phyloP scores from a whole-genome alignment of 1,284 basidiomycete genomes.

The Peniophora sp. region DNA sequence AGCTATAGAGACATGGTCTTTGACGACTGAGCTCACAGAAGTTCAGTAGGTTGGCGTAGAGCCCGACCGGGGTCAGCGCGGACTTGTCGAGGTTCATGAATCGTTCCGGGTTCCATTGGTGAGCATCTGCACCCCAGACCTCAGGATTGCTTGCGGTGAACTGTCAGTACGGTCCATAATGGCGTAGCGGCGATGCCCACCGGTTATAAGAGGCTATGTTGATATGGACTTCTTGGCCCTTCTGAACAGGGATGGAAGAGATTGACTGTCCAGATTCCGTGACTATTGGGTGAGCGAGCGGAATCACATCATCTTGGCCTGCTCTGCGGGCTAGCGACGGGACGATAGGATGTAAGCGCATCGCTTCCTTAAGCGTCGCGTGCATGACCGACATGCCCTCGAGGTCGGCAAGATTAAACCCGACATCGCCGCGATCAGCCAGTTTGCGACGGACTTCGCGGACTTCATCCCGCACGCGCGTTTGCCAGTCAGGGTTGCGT shows the following conservation, averaged over 20 bases:
- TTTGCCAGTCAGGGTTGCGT: slow-evolving; percentile 37
- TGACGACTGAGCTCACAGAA: slow-evolving; percentile 9
- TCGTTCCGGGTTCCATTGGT: slow-evolving; percentile 42
- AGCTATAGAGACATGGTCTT: not conserved
- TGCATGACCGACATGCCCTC: slow-evolving; percentile 36
- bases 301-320: slow-evolving; percentile 27
- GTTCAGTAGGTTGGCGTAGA: slow-evolving; percentile 42
- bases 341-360: slow-evolving; percentile 30
- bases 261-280: slow-evolving; percentile 22
- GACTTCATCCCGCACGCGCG: slow-evolving; percentile 46
- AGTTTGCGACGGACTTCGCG: slow-evolving; percentile 28
- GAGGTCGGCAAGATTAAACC: slow-evolving; percentile 33
- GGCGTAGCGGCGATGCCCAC: slow-evolving; percentile 12
- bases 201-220: slow-evolving; percentile 23
- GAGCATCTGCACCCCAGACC: slow-evolving; percentile 43
- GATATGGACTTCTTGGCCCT: slow-evolving; percentile 27
- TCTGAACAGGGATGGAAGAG: slow-evolving; percentile 25
- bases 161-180: slow-evolving; percentile 9
- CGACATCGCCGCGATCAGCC: slow-evolving; percentile 32
- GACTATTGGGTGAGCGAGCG: slow-evolving; percentile 26
- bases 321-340: slow-evolving; percentile 22
- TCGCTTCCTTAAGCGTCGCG: slow-evolving; percentile 21
- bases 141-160: slow-evolving; percentile 18
- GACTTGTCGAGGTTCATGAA: slow-evolving; percentile 29
- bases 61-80: slow-evolving; percentile 33